Base-by-base conservation (phyloP, 768 basidiomycete species). In the Lentinula aciculospora region DNA sequence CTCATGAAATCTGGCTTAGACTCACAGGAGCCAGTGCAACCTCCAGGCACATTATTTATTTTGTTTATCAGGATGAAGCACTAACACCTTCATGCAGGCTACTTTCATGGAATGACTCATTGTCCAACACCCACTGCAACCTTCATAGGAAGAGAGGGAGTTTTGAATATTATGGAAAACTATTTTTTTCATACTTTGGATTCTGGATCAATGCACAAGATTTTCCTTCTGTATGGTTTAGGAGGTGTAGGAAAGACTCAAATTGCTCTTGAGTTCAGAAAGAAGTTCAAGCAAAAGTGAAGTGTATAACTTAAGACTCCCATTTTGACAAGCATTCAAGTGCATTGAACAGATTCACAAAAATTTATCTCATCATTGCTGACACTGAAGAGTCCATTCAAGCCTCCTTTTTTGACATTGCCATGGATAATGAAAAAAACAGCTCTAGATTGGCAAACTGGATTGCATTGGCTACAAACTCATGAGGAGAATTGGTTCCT, bases 401-500 rank as follows among this genome's bases (percentile, higher is more conserved):
- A 49, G 48, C 31, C 4, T 29, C 32, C n/a, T 49, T 28, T 23
- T 39, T 27, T 47, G 46, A 39, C 17, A 57, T 57, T 57, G 56
- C 46, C 9, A 37, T 19, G 4, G 23, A 19, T 8, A 40, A 27
- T 49, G 56, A 46, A 17, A 28, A 3, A 5, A n/a, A 17, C 17
- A 17, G 23, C 21, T 36, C 13, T 21, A 8, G 23, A 15, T 23
- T 55, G 54, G 54, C 1, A 49, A 27, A 17, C 45, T 13, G 56
- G 40, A 23, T 31, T 47, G 8, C 8, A 49, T 17, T 57, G 56
- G 56, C 37, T 57, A 17, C 6, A 27, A 19, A n/a, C 31, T 8
- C 8, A 36, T 40, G 10, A 50, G n/a, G 56, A 61, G 39, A 21
- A 58, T 32, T 61, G 60, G 60, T 19, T 61, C 6, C 8, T 61